These are phyloP conservation scores for Spathaspora girioi DNA, from an alignment of 805 yeast genomes.

Conservation along the genomic window DNA sequence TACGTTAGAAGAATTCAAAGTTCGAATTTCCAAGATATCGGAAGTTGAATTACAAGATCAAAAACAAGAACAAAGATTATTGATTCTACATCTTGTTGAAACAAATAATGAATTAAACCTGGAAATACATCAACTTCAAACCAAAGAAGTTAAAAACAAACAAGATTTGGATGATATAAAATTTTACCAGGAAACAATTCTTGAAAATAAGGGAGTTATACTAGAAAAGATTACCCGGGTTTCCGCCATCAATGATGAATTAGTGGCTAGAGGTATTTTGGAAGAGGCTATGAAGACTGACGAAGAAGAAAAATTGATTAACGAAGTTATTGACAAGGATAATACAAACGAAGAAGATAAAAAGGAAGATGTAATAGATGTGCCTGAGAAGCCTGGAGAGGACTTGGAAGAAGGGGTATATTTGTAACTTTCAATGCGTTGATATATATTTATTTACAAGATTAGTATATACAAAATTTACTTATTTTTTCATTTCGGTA, in stretches of 20 bases:
- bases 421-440: slow-evolving; percentile 10
- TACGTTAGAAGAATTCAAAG: not conserved
- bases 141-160: slow-evolving; percentile 14
- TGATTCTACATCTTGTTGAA: slow-evolving; percentile 45
- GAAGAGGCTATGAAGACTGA: slow-evolving; percentile 2
- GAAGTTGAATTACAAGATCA: slow-evolving; percentile 27
- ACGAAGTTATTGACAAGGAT: not conserved
- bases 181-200: slow-evolving; percentile 51
- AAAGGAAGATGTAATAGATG: not conserved
- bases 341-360: not conserved
- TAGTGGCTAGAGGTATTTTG: slow-evolving; percentile 36
- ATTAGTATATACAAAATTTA: slow-evolving; percentile 3
- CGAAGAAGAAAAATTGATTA: slow-evolving; percentile 4
- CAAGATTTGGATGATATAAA: slow-evolving; percentile 43
- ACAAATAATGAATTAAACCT: slow-evolving; percentile 48
- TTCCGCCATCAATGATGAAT: slow-evolving; percentile 43
- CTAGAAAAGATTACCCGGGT: slow-evolving; percentile 47
- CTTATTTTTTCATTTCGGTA: slow-evolving; percentile 9
- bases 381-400: not conserved
- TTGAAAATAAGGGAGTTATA: slow-evolving; percentile 55
- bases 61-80: slow-evolving; percentile 24
- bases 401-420: slow-evolving; percentile 13
- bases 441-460: not conserved
- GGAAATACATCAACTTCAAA: slow-evolving; percentile 28
- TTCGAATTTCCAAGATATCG: slow-evolving; percentile 51